Evolutionary conservation across 2,329 filamentous ascomycete species (phyloP), one percentile per base, ranked within the genome.

Genomic region (Botrytis elliptica): DNA sequence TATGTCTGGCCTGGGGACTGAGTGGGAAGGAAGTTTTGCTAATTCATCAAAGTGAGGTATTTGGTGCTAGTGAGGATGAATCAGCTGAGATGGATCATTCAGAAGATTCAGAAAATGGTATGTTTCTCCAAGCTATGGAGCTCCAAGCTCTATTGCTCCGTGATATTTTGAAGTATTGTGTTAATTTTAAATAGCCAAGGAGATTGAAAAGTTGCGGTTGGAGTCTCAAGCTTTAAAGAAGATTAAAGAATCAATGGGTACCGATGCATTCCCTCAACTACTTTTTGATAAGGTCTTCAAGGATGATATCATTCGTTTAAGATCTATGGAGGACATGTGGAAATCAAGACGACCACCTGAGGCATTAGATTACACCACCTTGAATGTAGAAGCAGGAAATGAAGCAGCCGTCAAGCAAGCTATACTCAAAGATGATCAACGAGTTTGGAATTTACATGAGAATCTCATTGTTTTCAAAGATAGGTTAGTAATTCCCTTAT

Each of bases 301-400:
- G 75, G 86, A 92, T 68, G 96, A 99, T 80, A 92, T 99, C 72
- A 86, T 92, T 76, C 89, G 96, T 25, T 82, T 99, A 73, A 88
- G 91, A 59, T 92, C 91, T 22, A 97, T 98, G 89, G 92, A 96
- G 80, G 95, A 97, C 76, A 97, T 98, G 94, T 99, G 96, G 96
- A 97, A 94, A 83, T 90, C 89, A 6, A 89, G 94, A 77, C 89
- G 89, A 75, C 86, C 91, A 2, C 96, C 95, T 0, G 87, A 92
- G 78, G 84, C 93, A 12, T 85, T 98, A 20, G 86, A 91, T 57
- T 97, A 92, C 81, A 87, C 91, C 20, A 82, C 84, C 0, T 81
- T 95, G 2, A 83, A 88, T 65, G 80, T 86, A 33, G 85, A 90
- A 70, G 86, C 88, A 3, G 85, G 83, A 1, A 82, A 89, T 14